A percentile compares a stretch with the other conserved stretches of the same genome.
These are phyloP conservation scores for cucumber (Cucumis sativus) DNA, from an alignment of 306 rosid genomes.

Conservation along the genomic window Cucumber_9930_V3 NC_026657.2:27222001-27222500, in stretches of 20 bases:
- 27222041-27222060: background rate
- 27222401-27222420: background rate
- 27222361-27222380: background rate
- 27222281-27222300: background rate
- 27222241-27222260: background rate
- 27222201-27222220: background rate
- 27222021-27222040: background rate
- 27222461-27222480: conserved; percentile 37
- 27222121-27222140: background rate
- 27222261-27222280: background rate
- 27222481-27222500: conserved; percentile 98
- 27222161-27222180: background rate
- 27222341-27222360: background rate
- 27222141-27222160: background rate
- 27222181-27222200: background rate
- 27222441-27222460: background rate
- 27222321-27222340: background rate
- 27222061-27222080: background rate
- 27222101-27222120: background rate
- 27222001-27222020: background rate
- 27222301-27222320: background rate
- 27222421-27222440: background rate
- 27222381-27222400: background rate
- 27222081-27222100: background rate
- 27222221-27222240: background rate